Evolutionary conservation across 108 stramenopile species (phyloP).

Genomic region (Conticribra guillardii): DNA sequence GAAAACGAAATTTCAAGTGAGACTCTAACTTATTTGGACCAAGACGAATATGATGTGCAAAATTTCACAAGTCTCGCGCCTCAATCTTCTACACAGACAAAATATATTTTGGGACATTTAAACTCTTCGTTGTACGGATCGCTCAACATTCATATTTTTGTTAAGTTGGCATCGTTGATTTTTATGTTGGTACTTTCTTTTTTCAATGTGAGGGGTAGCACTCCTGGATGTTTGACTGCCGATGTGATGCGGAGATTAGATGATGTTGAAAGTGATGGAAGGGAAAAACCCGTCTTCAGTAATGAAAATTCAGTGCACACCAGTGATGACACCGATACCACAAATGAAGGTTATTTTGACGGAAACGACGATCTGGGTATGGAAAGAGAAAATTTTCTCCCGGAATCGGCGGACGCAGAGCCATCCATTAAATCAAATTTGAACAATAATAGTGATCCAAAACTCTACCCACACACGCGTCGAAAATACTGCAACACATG

Average conservation of each 20-base stretch:
- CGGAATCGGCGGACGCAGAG: too few species aligned
- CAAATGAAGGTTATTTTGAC: not conserved
- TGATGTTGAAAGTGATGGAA: not conserved
- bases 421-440: not conserved
- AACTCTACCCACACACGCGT: conserved; percentile 35
- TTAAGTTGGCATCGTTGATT: not conserved
- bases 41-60: too few species aligned
- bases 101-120: not conserved
- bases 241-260: not conserved
- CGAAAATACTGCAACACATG: conserved; percentile 60
- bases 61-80: too few species aligned
- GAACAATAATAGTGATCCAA: not conserved
- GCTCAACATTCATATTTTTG: not conserved
- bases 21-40: not conserved
- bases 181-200: not conserved
- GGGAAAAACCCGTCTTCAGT: not conserved
- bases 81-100: not conserved
- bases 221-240: not conserved
- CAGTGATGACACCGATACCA: not conserved
- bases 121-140: not conserved
- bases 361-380: not conserved
- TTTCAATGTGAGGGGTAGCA: not conserved
- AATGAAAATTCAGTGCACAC: not conserved
- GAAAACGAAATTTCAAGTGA: not conserved
- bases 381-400: not conserved